Evolutionary conservation across 768 basidiomycete genomes (phyloP).

Genomic region (Russula olivacea): DNA sequence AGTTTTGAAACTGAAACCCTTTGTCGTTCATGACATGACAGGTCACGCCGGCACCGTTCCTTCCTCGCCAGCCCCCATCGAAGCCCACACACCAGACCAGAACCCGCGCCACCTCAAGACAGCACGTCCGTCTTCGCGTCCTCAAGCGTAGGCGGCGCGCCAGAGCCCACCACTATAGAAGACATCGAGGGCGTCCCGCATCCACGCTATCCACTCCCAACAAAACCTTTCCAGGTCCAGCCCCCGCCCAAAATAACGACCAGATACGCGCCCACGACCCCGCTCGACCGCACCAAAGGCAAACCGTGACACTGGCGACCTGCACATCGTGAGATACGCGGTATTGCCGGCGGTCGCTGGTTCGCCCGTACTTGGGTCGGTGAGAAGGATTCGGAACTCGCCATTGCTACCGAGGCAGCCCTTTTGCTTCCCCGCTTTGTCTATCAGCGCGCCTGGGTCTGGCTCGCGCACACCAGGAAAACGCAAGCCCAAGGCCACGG

Average conservation of each 20-base stretch:
- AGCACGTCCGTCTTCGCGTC: not conserved
- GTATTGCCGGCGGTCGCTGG: conserved; percentile 82
- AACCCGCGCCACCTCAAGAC: not conserved
- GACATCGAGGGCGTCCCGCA: conserved; percentile 56
- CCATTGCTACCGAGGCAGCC: conserved; percentile 26
- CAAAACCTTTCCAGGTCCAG: conserved; percentile 80
- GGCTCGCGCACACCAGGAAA: conserved; percentile 16
- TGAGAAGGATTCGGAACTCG: conserved; percentile 68
- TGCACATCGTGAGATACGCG: conserved; percentile 71
- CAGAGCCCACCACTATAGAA: conserved; percentile 23
- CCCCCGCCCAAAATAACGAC: conserved; percentile 69
- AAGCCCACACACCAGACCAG: conserved; percentile 18
- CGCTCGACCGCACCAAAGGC: conserved; percentile 58
- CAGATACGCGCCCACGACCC: conserved; percentile 60
- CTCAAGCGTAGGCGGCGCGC: not conserved
- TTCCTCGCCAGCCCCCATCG: conserved; percentile 20
- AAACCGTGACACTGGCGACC: conserved; percentile 68
- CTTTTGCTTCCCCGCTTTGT: conserved; percentile 22
- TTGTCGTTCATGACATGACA: not conserved
- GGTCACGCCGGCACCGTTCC: conserved; percentile 26
- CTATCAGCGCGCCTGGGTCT: conserved; percentile 5
- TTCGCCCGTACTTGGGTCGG: conserved; percentile 79
- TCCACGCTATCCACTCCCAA: conserved; percentile 71
- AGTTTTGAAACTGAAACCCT: not conserved
- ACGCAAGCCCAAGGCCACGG: conserved; percentile 20